phyloP scores from a whole-genome alignment of 2,329 filamentous ascomycete species.

The Aspergillus sp. region DNA sequence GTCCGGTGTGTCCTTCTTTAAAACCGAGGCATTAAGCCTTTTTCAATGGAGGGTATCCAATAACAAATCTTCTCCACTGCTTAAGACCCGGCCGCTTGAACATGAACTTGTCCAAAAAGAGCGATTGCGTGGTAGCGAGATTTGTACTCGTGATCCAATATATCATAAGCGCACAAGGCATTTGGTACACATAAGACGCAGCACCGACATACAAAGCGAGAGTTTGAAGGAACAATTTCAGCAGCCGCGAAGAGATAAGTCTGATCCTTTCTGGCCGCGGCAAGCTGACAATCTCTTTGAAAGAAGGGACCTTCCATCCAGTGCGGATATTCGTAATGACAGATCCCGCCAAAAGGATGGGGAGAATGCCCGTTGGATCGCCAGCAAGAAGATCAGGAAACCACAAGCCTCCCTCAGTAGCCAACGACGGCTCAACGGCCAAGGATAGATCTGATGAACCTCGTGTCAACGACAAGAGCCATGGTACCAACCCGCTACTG shows the following conservation, averaged over 20 bases:
- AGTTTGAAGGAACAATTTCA: slow-evolving; percentile 28
- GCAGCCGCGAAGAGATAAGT: slow-evolving; percentile 14
- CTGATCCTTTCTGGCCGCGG: slow-evolving; percentile 20
- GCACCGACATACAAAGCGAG: slow-evolving; percentile 36
- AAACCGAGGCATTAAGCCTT: not conserved
- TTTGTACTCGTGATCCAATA: slow-evolving; percentile 46
- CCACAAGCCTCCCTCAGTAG: slow-evolving; percentile 55
- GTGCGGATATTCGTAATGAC: slow-evolving; percentile 43
- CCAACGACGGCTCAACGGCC: slow-evolving; percentile 44
- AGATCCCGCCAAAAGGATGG: slow-evolving; percentile 42
- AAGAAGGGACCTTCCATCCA: slow-evolving; percentile 21
- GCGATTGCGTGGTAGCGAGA: slow-evolving; percentile 36
- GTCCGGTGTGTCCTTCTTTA: too few species aligned
- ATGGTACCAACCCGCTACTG: slow-evolving; percentile 33
- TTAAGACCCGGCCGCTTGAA: slow-evolving; percentile 25
- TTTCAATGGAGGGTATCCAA: slow-evolving; percentile 8
- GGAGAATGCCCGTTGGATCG: slow-evolving; percentile 47
- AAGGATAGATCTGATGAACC: slow-evolving; percentile 16
- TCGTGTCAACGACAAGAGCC: slow-evolving; percentile 19
- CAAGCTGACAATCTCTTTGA: slow-evolving; percentile 19
- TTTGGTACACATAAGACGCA: slow-evolving; percentile 22
- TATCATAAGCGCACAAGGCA: slow-evolving; percentile 42
- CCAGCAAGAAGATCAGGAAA: slow-evolving; percentile 50
- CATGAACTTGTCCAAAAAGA: slow-evolving; percentile 35
- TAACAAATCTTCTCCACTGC: slow-evolving; percentile 29